Percentiles rank a stretch among this genome's conserved stretches.
Evolutionary conservation across 1,139 yeast species (phyloP).

Genomic region (Lodderomyces orthopsilosis): DNA sequence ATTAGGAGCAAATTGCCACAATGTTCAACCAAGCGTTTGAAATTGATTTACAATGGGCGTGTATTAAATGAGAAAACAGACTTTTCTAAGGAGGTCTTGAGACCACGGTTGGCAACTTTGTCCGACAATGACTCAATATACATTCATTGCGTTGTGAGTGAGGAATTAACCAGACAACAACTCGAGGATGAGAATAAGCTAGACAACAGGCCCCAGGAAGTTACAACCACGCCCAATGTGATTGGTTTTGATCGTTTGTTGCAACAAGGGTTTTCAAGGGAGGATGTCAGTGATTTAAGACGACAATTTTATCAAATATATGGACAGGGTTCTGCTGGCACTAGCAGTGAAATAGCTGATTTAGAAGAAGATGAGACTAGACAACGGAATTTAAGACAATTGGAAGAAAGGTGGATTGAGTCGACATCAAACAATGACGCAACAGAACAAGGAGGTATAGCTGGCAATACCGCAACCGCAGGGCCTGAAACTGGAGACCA

Average conservation of each 20-base stretch:
- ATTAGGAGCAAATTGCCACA: conserved; percentile 28
- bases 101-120: conserved; percentile 12
- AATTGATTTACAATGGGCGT: conserved; percentile 73
- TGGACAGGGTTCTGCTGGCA: conserved; percentile 15
- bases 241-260: conserved; percentile 83
- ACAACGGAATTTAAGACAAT: conserved; percentile 47
- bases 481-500: conserved; percentile 3
- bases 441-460: conserved; percentile 1
- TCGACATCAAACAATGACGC: conserved; percentile 52
- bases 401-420: conserved; percentile 92
- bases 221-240: conserved; percentile 64
- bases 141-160: conserved; percentile 83
- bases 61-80: conserved; percentile 62
- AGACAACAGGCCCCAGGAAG: conserved; percentile 51
- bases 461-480: conserved; percentile 1
- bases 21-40: conserved; percentile 49
- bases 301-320: conserved; percentile 71
- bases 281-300: conserved; percentile 70
- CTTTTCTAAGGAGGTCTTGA: conserved; percentile 49
- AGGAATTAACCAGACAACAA: conserved; percentile 56
- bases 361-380: conserved; percentile 41
- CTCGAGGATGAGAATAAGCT: conserved; percentile 59
- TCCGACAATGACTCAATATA: conserved; percentile 34
- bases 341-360: conserved; percentile 26
- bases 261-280: conserved; percentile 77